These are phyloP conservation scores for Trichoderma semiorbis DNA, from an alignment of 2,329 filamentous ascomycete genomes.

Conservation along the genomic window DNA sequence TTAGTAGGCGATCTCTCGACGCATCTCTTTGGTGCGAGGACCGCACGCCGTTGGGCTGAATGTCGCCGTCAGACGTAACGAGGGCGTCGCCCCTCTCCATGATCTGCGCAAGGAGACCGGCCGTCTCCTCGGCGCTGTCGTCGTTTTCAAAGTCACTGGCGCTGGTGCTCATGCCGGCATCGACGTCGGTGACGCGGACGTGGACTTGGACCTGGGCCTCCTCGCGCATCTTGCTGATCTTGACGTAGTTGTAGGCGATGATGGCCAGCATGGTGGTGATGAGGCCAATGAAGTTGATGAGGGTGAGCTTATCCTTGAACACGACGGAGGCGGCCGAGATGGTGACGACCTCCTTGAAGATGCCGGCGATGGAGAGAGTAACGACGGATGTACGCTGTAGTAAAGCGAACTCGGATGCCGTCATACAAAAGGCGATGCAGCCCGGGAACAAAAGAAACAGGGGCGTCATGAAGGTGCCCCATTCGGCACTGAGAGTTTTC, in stretches of 20 bases:
- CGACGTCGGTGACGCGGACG: constrained; percentile 34
- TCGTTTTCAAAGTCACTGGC: constrained; percentile 42
- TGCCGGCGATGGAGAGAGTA: constrained; percentile 91
- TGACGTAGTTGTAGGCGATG: constrained; percentile 88
- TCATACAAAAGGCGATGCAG: constrained; percentile 92
- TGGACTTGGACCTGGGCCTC: constrained; percentile 61
- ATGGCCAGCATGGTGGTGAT: constrained; percentile 88
- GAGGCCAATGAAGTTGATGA: constrained; percentile 82
- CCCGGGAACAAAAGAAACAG: constrained; percentile 85
- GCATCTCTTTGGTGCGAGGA: constrained; percentile 18
- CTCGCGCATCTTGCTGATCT: constrained; percentile 81
- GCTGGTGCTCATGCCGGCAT: constrained; percentile 32
- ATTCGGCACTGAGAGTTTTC: constrained; percentile 57
- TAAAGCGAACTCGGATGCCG: constrained; percentile 89
- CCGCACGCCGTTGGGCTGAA: constrained; percentile 34
- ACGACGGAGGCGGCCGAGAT: constrained; percentile 84
- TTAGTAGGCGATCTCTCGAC: not conserved
- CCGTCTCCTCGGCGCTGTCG: constrained; percentile 43
- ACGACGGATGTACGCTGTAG: constrained; percentile 94
- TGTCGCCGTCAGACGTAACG: constrained; percentile 40
- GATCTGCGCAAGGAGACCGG: constrained; percentile 43
- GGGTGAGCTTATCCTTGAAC: constrained; percentile 83
- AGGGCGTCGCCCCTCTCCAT: constrained; percentile 36
- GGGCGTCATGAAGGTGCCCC: constrained; percentile 64
- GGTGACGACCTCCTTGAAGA: constrained; percentile 98